Evolutionary conservation across 257 asterid species (phyloP).

Genomic region (Rubia yunnanensis): DNA sequence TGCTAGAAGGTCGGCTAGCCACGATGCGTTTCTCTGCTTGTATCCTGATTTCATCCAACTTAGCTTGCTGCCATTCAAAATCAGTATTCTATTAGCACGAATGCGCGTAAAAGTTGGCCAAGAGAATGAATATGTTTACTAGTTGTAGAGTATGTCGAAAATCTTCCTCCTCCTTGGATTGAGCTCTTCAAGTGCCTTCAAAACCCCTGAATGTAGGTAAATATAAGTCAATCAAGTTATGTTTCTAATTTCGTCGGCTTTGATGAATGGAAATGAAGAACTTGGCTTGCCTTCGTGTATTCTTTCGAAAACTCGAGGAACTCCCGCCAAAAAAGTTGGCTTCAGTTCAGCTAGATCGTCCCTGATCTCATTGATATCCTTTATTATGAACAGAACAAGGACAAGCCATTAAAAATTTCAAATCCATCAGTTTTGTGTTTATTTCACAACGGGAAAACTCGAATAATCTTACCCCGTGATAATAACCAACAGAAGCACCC

Average conservation of each 20-base stretch:
- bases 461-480: conserved; percentile 78
- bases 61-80: conserved; percentile 60
- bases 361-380: conserved; percentile 77
- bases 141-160: conserved; percentile 65
- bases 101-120: background rate
- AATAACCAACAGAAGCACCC: conserved; percentile 98
- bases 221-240: background rate
- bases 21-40: conserved; percentile 84
- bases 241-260: background rate
- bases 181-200: conserved; percentile 79
- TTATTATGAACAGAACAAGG: conserved; percentile 11
- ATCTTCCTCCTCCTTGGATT: conserved; percentile 73
- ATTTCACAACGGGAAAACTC: no score
- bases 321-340: conserved; percentile 96
- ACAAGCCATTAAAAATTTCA: background rate
- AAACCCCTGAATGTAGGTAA: conserved; percentile 39
- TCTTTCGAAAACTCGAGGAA: conserved; percentile 82
- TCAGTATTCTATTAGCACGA: conserved; percentile 3
- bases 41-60: conserved; percentile 84
- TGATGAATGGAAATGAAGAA: background rate
- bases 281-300: conserved; percentile 63
- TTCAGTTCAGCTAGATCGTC: conserved; percentile 74
- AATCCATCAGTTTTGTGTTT: background rate
- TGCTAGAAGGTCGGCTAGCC: conserved; percentile 81
- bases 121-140: conserved; percentile 27